Base-by-base conservation (phyloP, 2,329 filamentous ascomycete genomes). In the Neophaeococcomyces aloes region DNA sequence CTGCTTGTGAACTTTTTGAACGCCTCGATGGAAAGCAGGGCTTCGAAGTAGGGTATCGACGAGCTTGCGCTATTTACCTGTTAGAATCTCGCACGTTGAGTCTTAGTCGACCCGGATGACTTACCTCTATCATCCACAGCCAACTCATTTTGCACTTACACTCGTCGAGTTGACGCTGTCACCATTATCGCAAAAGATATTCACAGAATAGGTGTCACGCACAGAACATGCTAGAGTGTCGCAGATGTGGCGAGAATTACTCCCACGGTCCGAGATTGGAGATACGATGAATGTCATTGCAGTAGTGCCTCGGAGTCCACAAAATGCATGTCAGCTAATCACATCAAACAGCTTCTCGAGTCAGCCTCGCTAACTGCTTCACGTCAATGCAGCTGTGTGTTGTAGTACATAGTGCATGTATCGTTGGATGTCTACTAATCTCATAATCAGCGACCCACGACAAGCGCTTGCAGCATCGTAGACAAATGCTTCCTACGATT, bases 1-100 rank as follows among this genome's bases (percentile, higher is more conserved):
- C 36, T 56, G 61, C 39, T 63, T 61, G 52, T 69, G 64, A 17
- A 68, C 59, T 43, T 55, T 58, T 21, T 65, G 62, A 34, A 69
- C 66, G 52, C 63, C 59, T 30, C 61, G 57, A 52, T 67, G 66
- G 49, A 68, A 69, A 39, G 59, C 50, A 7, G 63, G 65, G 48
- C 65, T 68, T 41, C 59, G 54, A 39, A 69, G 56, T 44, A 69
- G 61, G 14, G 38, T 36, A 15, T 42, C 38, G 29, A 49, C 40
- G 7, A 43, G 34, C 19, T 52, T 56, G 46, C 23, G 42, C 35
- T 41, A 25, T 18, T 8, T 10, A 31, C 21, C n/a, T 38, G 23
- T 37, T 7, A 41, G 33, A 29, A 49, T 46, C 35, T 32, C 25
- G 21, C 13, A 13, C 42, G 39, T 43, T 46, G 40, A 44, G 32